Evolutionary conservation across 208 protist genomes (phyloP), one percentile per base, ranked within the genome.

Genomic region (Leptomonas pyrrhocoris): DNA sequence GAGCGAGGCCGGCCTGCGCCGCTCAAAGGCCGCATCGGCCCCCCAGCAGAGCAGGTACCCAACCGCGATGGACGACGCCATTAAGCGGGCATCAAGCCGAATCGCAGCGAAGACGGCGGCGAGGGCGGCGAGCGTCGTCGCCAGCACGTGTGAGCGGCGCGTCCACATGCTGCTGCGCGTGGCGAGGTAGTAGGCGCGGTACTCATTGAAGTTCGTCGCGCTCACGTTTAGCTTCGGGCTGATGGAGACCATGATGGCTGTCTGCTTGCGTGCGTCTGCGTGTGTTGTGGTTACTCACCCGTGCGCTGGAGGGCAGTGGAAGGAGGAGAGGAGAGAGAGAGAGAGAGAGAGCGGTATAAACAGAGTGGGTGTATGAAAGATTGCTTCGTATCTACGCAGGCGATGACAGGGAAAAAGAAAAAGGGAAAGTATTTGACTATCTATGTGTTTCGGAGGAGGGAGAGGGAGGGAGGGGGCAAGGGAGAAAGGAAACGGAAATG

Each of bases 141-240:
- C 85, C 36, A 77, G 34, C 0, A 91, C 19, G 74, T 88, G 85
- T 43, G 62, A 50, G 53, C 85, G 85, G 36, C 74, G 77, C 34
- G 70, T 80, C 57, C 68, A 76, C 28, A 74, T 15, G 27, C 80
- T 73, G 66, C 72, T 65, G 72, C 81, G 77, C 53, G 80, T 80
- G 5, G 72, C 49, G 16, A 81, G 40, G 72, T 88, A 88, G 67
- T 75, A 84, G 18, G 78, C 53, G 61, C 84, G 79, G 54, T 86
- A 91, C 80, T 88, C 85, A 45, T 78, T 72, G 68, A 74, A 76
- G 77, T 49, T 82, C 55, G 57, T 77, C 21, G 72, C 74, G 11
- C 28, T 74, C 15, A 88, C 51, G 50, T 86, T 48, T 36, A 88
- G 43, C 58, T 82, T 79, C 7, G 71, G 53, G 34, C 36, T 61